Evolutionary conservation across 2,329 filamentous ascomycete genomes (phyloP), one percentile per base, ranked within the genome.

Genomic region (Xylariaceae sp.): DNA sequence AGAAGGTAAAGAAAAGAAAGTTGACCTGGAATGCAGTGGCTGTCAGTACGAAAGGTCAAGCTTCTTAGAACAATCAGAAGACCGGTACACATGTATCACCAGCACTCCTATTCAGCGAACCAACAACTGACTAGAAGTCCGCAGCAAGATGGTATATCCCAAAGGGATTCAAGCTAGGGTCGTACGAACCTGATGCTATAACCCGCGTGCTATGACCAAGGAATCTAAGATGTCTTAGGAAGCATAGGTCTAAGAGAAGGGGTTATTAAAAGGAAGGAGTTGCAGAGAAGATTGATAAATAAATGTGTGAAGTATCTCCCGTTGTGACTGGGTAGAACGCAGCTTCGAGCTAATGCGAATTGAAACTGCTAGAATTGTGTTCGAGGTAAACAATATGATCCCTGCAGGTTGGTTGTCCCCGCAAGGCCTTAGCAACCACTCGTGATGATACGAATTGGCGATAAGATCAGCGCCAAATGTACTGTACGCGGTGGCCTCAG

Each of bases 371-470:
- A 23, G 5, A 21, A 11, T 32, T 39, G 35, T 23, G 16, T 13
- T 26, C n/a, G 44, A 42, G 63, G 65, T 68, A 66, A 67, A 68
- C 65, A 69, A 67, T 46, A 44, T 48, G 56, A 51, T 15, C 44
- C 32, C 35, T 53, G 53, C 52, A 41, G 37, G 42, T 53, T 48
- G 55, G 45, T 57, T 44, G 52, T 40, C 61, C 54, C 54, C 53
- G 40, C 50, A 29, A 57, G 56, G 53, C 65, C 62, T 66, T 63
- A 64, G 66, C 66, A 69, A 69, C 66, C 64, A 54, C 58, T 44
- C 40, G 58, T 50, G 48, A 55, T 53, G 46, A 26, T 43, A 30
- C 26, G 24, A 20, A 24, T 30, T 41, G 9, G 40, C n/a, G 42
- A 55, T 55, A 48, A 50, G 49, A 47, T 47, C 29, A 36, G 53